Evolutionary conservation across 768 basidiomycete genomes (phyloP).

Genomic region (Trametes gibbosa): DNA sequence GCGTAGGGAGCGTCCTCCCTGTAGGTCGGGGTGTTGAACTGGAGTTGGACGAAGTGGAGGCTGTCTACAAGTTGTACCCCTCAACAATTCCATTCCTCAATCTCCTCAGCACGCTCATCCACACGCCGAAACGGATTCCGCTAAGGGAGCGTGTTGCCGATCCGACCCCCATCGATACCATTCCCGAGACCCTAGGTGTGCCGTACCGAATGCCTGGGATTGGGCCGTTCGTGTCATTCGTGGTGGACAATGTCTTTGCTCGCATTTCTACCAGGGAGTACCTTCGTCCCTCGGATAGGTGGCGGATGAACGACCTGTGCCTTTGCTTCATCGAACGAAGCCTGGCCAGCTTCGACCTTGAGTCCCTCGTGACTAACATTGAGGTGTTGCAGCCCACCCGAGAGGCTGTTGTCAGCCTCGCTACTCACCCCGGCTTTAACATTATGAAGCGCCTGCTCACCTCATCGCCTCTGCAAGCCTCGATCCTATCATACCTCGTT

Average conservation of each 20-base stretch:
- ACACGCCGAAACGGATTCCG: conserved; percentile 73
- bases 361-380: conserved; percentile 57
- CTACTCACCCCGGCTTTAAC: conserved; percentile 85
- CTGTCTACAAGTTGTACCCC: conserved; percentile 75
- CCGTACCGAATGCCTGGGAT: conserved; percentile 80
- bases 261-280: conserved; percentile 77
- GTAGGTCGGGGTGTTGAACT: conserved; percentile 78
- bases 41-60: conserved; percentile 86
- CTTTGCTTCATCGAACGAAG: conserved; percentile 83
- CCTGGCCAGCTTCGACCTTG: conserved; percentile 78
- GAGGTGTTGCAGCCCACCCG: conserved; percentile 52
- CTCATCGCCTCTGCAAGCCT: conserved; percentile 66
- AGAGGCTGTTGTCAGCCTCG: conserved; percentile 53
- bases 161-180: conserved; percentile 62
- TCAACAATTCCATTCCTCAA: conserved; percentile 86
- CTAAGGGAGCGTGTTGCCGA: conserved; percentile 58
- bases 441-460: conserved; percentile 78
- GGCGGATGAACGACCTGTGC: conserved; percentile 84
- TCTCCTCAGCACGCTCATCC: conserved; percentile 79
- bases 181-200: conserved; percentile 78
- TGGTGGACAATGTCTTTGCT: conserved; percentile 85
- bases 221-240: conserved; percentile 79
- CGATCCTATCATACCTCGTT: conserved; percentile 74
- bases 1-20: conserved; percentile 45
- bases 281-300: conserved; percentile 69